Evolutionary conservation across 2,329 filamentous ascomycete genomes (phyloP).

Genomic region (Calonectria pteridis): DNA sequence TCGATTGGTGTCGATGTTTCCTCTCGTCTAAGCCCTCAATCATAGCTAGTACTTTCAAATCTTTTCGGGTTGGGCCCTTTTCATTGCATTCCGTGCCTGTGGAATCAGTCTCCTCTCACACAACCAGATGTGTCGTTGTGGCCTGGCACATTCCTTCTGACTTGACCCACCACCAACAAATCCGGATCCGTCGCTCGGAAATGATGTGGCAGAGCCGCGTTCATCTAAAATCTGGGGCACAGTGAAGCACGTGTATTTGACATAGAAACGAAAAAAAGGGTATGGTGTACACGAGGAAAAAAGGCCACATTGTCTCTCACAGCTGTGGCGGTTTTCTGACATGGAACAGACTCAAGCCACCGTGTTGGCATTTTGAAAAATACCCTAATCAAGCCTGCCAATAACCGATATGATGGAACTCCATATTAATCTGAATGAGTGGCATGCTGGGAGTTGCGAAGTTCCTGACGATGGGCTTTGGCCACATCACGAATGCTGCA

Average conservation of each 20-base stretch:
- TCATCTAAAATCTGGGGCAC: neutral
- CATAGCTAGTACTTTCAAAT: neutral
- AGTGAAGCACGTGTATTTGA: neutral
- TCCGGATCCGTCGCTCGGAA: neutral
- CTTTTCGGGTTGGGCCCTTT: neutral
- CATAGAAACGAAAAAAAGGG: neutral
- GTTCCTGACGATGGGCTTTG: neutral
- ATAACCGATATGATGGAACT: too few relatives aligned
- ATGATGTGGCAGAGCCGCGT: neutral
- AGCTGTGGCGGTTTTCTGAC: neutral
- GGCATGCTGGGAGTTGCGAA: neutral
- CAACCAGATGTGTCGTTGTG: neutral
- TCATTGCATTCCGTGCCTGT: neutral
- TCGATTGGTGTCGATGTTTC: neutral
- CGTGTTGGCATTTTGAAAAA: neutral
- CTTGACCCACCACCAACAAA: slow-evolving; percentile 1
- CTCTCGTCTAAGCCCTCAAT: too few relatives aligned
- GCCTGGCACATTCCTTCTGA: neutral
- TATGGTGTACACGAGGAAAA: neutral
- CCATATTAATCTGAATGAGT: neutral
- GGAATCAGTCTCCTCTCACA: neutral
- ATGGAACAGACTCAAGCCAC: neutral
- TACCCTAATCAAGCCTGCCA: neutral
- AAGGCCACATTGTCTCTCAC: neutral
- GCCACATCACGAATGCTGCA: neutral